Percentiles rank a stretch among this genome's conserved stretches.
phyloP scores from a whole-genome alignment of 1,284 basidiomycete species.

The Ustilago vetiveriae region DNA sequence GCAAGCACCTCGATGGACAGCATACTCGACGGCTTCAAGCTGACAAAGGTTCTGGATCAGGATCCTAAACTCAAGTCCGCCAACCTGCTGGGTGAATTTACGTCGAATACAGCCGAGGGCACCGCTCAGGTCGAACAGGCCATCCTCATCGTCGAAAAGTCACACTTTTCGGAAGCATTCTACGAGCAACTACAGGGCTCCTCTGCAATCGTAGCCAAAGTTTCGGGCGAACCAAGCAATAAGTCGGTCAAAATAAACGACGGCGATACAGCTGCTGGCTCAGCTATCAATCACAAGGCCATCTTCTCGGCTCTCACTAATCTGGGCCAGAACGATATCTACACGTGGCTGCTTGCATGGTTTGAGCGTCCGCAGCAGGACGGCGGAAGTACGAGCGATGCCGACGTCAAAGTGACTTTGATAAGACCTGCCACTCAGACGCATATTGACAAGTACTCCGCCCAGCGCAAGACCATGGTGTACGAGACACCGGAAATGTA shows the following conservation, averaged over 20 bases:
- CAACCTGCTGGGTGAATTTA: constrained; percentile 42
- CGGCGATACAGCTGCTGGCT: neutral
- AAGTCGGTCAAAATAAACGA: constrained; percentile 6
- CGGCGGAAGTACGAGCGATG: constrained; percentile 7
- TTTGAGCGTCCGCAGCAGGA: neutral
- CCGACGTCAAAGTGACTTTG: constrained; percentile 61
- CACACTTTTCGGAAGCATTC: constrained; percentile 53
- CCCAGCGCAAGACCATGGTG: constrained; percentile 75
- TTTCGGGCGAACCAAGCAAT: neutral
- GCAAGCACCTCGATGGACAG: neutral
- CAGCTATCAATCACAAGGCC: neutral
- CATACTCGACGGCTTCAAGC: constrained; percentile 50
- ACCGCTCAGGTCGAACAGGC: constrained; percentile 25
- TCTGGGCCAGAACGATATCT: constrained; percentile 65
- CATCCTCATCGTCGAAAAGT: constrained; percentile 62
- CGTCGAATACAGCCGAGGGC: neutral
- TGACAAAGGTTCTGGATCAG: constrained; percentile 47
- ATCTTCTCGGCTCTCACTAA: constrained; percentile 25
- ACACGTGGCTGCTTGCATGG: constrained; percentile 63
- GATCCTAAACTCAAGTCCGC: constrained; percentile 49
- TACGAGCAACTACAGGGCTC: constrained; percentile 1
- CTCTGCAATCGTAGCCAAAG: neutral
- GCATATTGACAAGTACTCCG: constrained; percentile 76
- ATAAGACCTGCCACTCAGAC: constrained; percentile 58
- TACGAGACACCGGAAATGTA: constrained; percentile 64